phyloP scores from a whole-genome alignment of 108 stramenopile genomes.

The Stephanodiscus minutulus region DNA sequence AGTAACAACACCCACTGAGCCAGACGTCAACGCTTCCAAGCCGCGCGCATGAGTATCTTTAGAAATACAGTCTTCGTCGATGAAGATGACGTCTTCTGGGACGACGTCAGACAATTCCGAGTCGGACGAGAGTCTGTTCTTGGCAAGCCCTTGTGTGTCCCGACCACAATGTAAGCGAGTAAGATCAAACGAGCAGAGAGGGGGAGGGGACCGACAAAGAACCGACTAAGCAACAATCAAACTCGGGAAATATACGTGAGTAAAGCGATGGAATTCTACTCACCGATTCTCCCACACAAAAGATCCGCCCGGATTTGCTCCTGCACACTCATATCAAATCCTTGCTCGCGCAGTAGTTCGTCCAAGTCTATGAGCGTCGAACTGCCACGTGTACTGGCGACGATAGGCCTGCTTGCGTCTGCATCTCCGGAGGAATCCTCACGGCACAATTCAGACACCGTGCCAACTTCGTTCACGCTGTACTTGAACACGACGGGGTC shows the following conservation, averaged over 20 bases:
- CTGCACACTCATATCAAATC: conserved; percentile 52
- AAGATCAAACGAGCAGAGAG: no score
- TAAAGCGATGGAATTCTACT: no score
- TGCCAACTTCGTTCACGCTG: conserved; percentile 56
- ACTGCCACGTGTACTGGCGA: not conserved
- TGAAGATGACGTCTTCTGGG: conserved; percentile 51
- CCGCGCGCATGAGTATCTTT: conserved; percentile 31
- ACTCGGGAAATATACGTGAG: no score
- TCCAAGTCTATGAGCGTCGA: conserved; percentile 26
- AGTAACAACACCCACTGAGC: conserved; percentile 54
- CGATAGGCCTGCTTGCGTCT: not conserved
- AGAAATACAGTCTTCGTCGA: conserved; percentile 35
- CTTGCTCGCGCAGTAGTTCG: conserved; percentile 44
- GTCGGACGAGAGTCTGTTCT: conserved; percentile 53
- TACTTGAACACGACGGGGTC: conserved; percentile 65
- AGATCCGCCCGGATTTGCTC: conserved; percentile 45
- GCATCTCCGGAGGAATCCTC: conserved; percentile 6
- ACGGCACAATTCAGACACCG: conserved; percentile 39
- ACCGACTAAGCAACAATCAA: no score
- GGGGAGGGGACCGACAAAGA: no score
- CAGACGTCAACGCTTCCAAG: conserved; percentile 47
- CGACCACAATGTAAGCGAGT: no score
- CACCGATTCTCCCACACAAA: conserved; percentile 43
- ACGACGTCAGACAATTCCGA: conserved; percentile 43
- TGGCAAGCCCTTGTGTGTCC: conserved; percentile 33